These are phyloP conservation scores for Crassisporium funariophilum DNA, from an alignment of 768 basidiomycete genomes.

Conservation along the genomic window DNA sequence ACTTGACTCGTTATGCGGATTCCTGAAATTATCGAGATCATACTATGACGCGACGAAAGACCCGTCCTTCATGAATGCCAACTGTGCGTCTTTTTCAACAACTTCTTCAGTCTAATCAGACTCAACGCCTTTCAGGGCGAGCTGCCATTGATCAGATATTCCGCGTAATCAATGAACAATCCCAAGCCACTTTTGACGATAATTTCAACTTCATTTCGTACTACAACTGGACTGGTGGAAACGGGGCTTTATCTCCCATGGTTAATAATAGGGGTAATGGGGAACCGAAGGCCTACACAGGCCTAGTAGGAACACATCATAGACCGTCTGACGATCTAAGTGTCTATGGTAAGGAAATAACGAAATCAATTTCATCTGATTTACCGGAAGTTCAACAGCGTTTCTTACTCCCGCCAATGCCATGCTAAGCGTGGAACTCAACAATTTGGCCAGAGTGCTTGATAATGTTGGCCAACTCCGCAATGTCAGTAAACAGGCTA, in stretches of 20 bases:
- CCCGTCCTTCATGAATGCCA: constrained; percentile 65
- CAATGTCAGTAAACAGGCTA: constrained; percentile 57
- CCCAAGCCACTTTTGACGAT: constrained; percentile 68
- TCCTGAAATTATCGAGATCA: constrained; percentile 74
- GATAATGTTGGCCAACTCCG: constrained; percentile 47
- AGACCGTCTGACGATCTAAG: constrained; percentile 78
- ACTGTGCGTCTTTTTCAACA: constrained; percentile 47
- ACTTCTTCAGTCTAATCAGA: constrained; percentile 2
- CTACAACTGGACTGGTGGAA: constrained; percentile 81
- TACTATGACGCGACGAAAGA: constrained; percentile 77
- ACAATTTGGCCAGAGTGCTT: constrained; percentile 59
- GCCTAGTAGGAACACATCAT: constrained; percentile 76
- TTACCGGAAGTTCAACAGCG: constrained; percentile 52
- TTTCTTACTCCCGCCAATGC: constrained; percentile 82
- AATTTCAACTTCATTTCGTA: constrained; percentile 75
- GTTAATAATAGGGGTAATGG: constrained; percentile 73
- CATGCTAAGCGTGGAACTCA: constrained; percentile 77
- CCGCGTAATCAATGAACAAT: constrained; percentile 76
- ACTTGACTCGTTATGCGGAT: constrained; percentile 77
- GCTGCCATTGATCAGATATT: constrained; percentile 71
- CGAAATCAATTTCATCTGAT: no score
- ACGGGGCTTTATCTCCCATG: constrained; percentile 61
- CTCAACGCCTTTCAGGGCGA: constrained; percentile 49
- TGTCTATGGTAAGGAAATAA: constrained; percentile 50
- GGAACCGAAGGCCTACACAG: constrained; percentile 75